phyloP scores from a whole-genome alignment of 116 monocot genomes.

The Zostera marina region DNA sequence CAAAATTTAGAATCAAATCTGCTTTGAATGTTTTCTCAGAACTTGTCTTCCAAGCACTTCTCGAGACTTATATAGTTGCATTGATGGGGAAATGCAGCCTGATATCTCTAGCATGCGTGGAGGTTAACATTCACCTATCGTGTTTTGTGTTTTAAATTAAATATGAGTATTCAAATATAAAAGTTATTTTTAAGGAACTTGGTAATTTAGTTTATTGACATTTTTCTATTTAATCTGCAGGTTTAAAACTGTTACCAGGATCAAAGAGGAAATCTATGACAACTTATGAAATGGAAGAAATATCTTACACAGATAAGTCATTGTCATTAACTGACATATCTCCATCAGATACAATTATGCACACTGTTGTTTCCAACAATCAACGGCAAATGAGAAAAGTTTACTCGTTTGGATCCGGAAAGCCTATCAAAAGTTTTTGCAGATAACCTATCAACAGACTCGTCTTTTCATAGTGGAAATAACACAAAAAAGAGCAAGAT shows the following conservation, averaged over 20 bases:
- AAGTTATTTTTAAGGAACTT: not conserved
- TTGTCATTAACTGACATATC: not conserved
- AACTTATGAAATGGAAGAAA: constrained; percentile 1
- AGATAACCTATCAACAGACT: constrained; percentile 20
- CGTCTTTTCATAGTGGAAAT: constrained; percentile 19
- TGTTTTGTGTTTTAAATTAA: too few species aligned
- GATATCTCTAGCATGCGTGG: too few species aligned
- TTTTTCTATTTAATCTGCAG: constrained; percentile 10
- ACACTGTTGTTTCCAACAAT: not conserved
- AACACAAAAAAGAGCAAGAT: constrained; percentile 8
- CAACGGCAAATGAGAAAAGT: constrained; percentile 9
- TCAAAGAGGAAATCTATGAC: constrained; percentile 37
- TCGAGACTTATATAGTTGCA: too few species aligned
- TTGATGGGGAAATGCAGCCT: too few species aligned
- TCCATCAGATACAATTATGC: not conserved
- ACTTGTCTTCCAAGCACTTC: too few species aligned
- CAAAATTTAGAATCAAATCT: too few species aligned
- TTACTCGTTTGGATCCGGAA: constrained; percentile 17
- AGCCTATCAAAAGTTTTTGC: constrained; percentile 38
- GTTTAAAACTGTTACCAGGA: constrained; percentile 42
- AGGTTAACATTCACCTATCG: too few species aligned
- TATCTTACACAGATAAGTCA: not conserved
- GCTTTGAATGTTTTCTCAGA: too few species aligned
- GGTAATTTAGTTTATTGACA: not conserved
- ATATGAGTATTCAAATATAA: too few species aligned